Evolutionary conservation across 306 rosid genomes (phyloP), one percentile per base, ranked within the genome.

Genomic region (Hippophae tibetana): DNA sequence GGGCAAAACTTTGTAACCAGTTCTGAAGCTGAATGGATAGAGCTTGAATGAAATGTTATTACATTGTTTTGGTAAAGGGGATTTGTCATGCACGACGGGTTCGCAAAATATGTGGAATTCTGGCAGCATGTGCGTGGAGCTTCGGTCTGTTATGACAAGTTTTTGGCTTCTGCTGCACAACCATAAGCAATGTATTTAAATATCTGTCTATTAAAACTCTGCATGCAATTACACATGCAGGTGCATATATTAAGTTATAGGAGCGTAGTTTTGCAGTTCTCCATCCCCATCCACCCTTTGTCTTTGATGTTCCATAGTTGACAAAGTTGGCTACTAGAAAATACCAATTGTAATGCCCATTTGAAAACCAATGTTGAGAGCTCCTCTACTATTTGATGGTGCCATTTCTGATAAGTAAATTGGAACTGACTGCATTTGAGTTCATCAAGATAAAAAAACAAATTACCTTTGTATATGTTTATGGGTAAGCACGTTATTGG

Each of bases 381-480:
- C 81, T 72, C 85, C 85, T 69, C 85, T 56, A 3, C 66, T 11
- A 47, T 47, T 69, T 3, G 79, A 47, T 2, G 82, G 82, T 12
- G 85, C 81, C 76, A 76, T 76, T 56, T 80, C 81, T 14, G 85
- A 80, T 44, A 80, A 46, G 56, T 69, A 80, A 7, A 80, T 55
- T 23, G 76, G 77, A 12, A 73, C 63, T 1, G 82, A 69, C 79
- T 79, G 78, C 46, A 54, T 7, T 60, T 23, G 10, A 25, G 7
- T 18, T 47, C 9, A 45, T 60, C 42, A 60, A 31, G 38, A 2
- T 4, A 31, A 31, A 2, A 31, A 31, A 31, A n/a, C 45, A n/a
- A 47, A 10, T 9, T 3, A 47, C 1, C 51, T 47, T 47, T 2
- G 8, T 46, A 12, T 7, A 12, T 7, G 3, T 46, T 46, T 46